phyloP scores from a whole-genome alignment of 257 asterid genomes.

The Salvia hispanica region DNA sequence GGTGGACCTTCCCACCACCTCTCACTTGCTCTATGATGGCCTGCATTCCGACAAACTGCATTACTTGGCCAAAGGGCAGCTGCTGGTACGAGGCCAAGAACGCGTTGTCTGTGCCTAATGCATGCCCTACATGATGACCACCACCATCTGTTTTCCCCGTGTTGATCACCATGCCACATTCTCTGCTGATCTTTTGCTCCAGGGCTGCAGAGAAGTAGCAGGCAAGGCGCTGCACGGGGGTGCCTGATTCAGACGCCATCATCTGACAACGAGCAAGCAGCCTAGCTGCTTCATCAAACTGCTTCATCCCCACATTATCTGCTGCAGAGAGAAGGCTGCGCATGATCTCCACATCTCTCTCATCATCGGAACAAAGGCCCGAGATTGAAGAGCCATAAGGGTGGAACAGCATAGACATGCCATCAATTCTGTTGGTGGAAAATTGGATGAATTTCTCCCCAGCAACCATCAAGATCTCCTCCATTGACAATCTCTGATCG shows the following conservation, averaged over 20 bases:
- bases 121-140: conserved; percentile 20
- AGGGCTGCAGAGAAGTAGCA: conserved; percentile 57
- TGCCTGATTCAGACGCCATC: conserved; percentile 48
- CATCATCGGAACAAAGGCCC: conserved; percentile 47
- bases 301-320: conserved; percentile 43
- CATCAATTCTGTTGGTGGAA: conserved; percentile 50
- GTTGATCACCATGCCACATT: conserved; percentile 27
- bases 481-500: conserved; percentile 39
- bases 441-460: conserved; percentile 64
- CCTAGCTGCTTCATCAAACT: conserved; percentile 43
- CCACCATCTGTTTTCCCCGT: conserved; percentile 1
- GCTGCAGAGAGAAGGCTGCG: conserved; percentile 55
- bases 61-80: conserved; percentile 59
- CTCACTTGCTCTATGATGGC: conserved; percentile 48
- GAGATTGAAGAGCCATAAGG: conserved; percentile 54
- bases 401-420: conserved; percentile 51
- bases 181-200: conserved; percentile 42
- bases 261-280: conserved; percentile 43
- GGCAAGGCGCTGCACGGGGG: conserved; percentile 58
- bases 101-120: conserved; percentile 44
- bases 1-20: conserved; percentile 45
- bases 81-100: conserved; percentile 54
- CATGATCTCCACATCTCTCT: conserved; percentile 57
- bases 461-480: conserved; percentile 53
- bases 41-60: conserved; percentile 61